These are phyloP conservation scores for Thelephora terrestris DNA, from an alignment of 1,284 basidiomycete genomes.

Conservation along the genomic window DNA sequence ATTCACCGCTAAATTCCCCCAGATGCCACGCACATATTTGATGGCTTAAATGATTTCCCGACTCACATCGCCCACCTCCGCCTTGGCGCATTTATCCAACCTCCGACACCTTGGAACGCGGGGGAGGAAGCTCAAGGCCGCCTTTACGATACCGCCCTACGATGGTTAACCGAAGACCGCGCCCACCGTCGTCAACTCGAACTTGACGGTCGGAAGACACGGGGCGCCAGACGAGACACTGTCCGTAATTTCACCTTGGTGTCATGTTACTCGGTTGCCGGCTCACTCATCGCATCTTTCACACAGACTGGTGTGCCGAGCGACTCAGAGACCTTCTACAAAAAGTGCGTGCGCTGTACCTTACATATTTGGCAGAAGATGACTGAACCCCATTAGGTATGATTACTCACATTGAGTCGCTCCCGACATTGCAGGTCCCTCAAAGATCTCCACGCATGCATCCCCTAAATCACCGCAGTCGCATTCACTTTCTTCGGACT, in stretches of 20 bases:
- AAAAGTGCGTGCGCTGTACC: slow-evolving; percentile 46
- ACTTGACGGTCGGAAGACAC: slow-evolving; percentile 46
- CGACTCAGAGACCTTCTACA: slow-evolving; percentile 85
- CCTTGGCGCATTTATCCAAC: slow-evolving; percentile 61
- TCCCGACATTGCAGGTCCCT: background rate
- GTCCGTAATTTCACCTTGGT: slow-evolving; percentile 27
- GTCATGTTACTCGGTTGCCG: slow-evolving; percentile 3
- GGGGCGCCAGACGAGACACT: slow-evolving; percentile 59
- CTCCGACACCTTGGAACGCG: slow-evolving; percentile 62
- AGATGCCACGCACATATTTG: slow-evolving; percentile 96
- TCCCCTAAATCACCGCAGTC: too few species aligned
- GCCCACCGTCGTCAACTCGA: slow-evolving; percentile 51
- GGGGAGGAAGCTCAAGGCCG: slow-evolving; percentile 7
- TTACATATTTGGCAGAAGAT: slow-evolving; percentile 5
- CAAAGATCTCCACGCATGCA: too few species aligned
- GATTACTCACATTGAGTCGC: slow-evolving; percentile 47
- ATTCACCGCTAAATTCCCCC: slow-evolving; percentile 5
- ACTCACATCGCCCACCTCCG: slow-evolving; percentile 88
- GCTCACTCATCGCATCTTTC: background rate
- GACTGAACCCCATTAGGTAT: slow-evolving; percentile 35
- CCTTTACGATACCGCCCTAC: slow-evolving; percentile 67
- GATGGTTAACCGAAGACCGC: slow-evolving; percentile 82
- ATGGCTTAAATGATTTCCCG: slow-evolving; percentile 80
- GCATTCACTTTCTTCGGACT: too few species aligned
- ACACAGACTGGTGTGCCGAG: slow-evolving; percentile 41